phyloP scores from a whole-genome alignment of 164 flowering plant species.

The Dillenia turbinata region DNA sequence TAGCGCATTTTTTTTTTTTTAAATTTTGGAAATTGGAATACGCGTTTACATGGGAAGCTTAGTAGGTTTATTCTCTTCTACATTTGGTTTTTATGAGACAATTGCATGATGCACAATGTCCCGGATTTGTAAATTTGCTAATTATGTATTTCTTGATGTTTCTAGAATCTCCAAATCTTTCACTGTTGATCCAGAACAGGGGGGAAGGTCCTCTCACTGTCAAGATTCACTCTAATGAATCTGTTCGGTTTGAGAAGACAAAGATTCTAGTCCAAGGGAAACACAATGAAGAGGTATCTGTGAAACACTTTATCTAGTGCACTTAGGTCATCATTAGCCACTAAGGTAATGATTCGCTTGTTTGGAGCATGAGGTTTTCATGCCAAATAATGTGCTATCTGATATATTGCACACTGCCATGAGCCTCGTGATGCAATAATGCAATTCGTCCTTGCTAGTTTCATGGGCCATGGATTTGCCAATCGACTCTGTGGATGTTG shows the following conservation, averaged over 20 bases:
- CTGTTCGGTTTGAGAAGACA: conserved; percentile 46
- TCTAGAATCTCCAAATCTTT: conserved; percentile 67
- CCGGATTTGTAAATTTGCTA: background rate
- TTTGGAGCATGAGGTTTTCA: too few species aligned
- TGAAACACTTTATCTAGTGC: too few species aligned
- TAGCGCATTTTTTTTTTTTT: background rate
- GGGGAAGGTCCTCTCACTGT: conserved; percentile 40
- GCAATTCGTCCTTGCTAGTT: too few species aligned
- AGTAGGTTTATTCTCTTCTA: background rate
- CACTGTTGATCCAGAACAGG: conserved; percentile 71
- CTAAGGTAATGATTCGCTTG: too few species aligned
- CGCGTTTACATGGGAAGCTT: background rate
- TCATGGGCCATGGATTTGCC: too few species aligned
- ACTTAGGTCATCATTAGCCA: too few species aligned
- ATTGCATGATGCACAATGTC: conserved; percentile 1
- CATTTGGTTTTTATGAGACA: background rate
- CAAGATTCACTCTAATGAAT: conserved; percentile 50
- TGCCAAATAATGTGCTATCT: too few species aligned
- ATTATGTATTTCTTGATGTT: conserved; percentile 6
- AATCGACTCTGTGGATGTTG: too few species aligned
- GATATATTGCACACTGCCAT: too few species aligned
- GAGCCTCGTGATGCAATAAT: too few species aligned
- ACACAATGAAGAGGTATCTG: conserved; percentile 48
- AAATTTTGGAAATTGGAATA: background rate
- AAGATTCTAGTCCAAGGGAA: conserved; percentile 41